These are phyloP conservation scores for Cryptosporidium sp. DNA, from an alignment of 169 alveolate species.

Conservation along the genomic window DNA sequence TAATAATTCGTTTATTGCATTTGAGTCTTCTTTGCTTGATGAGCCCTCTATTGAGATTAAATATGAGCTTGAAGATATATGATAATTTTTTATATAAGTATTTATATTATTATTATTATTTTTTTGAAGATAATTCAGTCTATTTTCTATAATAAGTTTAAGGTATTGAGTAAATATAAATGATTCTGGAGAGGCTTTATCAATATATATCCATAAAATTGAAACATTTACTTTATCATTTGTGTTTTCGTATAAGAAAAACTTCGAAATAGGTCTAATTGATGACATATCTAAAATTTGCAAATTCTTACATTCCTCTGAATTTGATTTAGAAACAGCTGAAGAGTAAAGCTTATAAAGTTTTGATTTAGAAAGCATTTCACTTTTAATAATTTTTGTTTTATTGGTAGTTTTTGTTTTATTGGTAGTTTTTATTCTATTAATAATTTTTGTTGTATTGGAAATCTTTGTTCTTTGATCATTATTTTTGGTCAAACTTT, in stretches of 20 bases:
- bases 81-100: neutral
- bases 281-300: constrained; percentile 4
- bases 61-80: neutral
- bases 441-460: neutral
- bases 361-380: neutral
- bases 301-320: neutral
- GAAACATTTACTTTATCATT: neutral
- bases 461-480: too few species aligned
- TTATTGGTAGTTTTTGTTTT: neutral
- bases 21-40: neutral
- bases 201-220: constrained; percentile 3
- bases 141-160: neutral
- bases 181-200: neutral
- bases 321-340: neutral
- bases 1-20: neutral
- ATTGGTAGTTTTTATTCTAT: neutral
- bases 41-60: constrained; percentile 10
- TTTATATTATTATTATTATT: neutral
- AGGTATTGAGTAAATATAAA: neutral
- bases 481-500: neutral
- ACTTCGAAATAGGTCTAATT: neutral
- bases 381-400: neutral
- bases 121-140: neutral
- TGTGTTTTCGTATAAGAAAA: neutral
- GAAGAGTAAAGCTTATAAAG: constrained; percentile 11